phyloP scores from a whole-genome alignment of 139 green algal genomes.

The Chlorella sp. region DNA sequence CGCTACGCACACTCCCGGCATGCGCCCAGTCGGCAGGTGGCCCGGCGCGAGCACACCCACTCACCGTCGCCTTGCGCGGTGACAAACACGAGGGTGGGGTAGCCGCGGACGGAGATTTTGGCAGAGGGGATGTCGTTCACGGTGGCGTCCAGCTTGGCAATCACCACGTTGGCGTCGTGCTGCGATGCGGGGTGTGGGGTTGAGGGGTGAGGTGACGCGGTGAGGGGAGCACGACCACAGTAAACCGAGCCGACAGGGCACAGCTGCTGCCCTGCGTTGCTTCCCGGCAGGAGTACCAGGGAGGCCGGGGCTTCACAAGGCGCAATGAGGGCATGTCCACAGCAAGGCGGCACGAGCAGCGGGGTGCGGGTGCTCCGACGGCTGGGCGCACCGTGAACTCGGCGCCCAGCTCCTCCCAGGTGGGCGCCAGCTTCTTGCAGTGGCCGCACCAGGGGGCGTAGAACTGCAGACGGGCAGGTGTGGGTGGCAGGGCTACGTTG shows the following conservation, averaged over 20 bases:
- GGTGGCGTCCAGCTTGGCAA: constrained; percentile 67
- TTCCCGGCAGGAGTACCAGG: too few species aligned
- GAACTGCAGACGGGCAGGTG: constrained; percentile 19
- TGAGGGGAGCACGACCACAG: too few species aligned
- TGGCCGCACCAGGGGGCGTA: constrained; percentile 54
- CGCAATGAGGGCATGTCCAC: too few species aligned
- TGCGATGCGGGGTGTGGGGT: not conserved
- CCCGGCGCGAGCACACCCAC: not conserved
- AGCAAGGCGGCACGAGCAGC: too few species aligned
- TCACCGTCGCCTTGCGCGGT: constrained; percentile 5
- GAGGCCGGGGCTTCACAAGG: too few species aligned
- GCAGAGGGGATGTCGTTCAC: constrained; percentile 51
- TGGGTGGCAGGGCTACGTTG: not conserved
- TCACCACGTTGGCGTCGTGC: constrained; percentile 41
- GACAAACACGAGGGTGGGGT: constrained; percentile 53
- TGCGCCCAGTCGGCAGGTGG: too few species aligned
- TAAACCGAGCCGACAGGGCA: too few species aligned
- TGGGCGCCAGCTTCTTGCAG: constrained; percentile 58
- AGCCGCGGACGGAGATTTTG: constrained; percentile 49
- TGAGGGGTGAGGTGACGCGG: not conserved
- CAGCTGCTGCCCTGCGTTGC: too few species aligned
- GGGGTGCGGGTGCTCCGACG: too few species aligned
- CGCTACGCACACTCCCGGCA: too few species aligned
- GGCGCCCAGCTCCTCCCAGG: constrained; percentile 51
- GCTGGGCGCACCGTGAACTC: constrained; percentile 1